Evolutionary conservation across 2,329 filamentous ascomycete species (phyloP), one percentile per base, ranked within the genome.

Genomic region (Calonectria honghensis): DNA sequence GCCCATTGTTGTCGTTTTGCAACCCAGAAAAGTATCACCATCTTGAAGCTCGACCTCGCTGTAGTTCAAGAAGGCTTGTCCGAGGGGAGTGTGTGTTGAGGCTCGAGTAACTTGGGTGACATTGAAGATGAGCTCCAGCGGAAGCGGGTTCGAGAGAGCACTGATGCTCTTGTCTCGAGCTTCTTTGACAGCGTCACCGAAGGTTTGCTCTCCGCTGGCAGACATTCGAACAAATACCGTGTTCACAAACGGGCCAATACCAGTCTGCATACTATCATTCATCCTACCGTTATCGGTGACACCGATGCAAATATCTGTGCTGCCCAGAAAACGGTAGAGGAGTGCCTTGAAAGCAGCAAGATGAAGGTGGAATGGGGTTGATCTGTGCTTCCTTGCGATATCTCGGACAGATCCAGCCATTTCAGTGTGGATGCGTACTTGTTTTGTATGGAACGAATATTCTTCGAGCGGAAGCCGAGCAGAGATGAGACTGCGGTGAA

Each of bases 1-100:
- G 20, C 35, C 29, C 61, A 65, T 65, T 24, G 61, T 50, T 18
- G 61, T 48, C 39, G 24, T 65, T 65, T 65, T 65, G 61, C 61
- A 65, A n/a, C 61, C 61, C 27, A 65, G 39, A 50, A 35, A 65
- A 10, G 16, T 32, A 20, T 65, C 39, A 2, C 61, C 61, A 18
- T 65, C 61, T 27, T 45, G 61, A 4, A 65, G 16, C 18, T 65
- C 41, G 10, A 50, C 41, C 29, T 65, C 61, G 7, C 27, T 50
- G 39, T 65, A 65, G 61, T 65, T 65, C 10, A 65, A 3, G n/a
- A 65, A 65, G 6, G 61, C 61, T n/a, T 65, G 61, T 4, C 39
- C 61, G 2, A 65, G 41, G 9, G 61, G 61, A 2, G 61, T 65
- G 29, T 65, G 41, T n/a, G 61, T 65, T 5, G 61, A 65, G 31